Conservation (phyloP, 2,329 filamentous ascomycete species). For the Geosmithia putterillii region DNA sequence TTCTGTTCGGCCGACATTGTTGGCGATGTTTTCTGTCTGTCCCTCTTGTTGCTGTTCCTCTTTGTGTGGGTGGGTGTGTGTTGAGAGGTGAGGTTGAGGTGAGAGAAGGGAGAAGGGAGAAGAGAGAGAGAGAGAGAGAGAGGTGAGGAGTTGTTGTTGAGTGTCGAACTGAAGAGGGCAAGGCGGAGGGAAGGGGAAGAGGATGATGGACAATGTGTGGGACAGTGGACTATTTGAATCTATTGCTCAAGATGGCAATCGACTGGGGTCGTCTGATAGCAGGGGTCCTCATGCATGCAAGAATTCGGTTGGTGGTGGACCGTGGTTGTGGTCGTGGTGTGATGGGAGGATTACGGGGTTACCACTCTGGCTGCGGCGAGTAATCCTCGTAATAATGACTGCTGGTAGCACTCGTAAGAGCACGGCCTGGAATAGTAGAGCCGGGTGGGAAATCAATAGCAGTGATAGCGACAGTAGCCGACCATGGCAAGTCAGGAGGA, state of each 20-base stretch:
- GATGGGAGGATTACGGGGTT: too few species aligned
- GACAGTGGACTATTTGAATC: not conserved
- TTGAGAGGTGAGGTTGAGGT: not conserved
- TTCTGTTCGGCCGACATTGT: slow-evolving; percentile 13
- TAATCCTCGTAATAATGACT: too few species aligned
- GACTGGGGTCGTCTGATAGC: too few species aligned
- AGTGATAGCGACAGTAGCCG: not conserved
- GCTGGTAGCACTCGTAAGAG: too few species aligned
- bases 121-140: not conserved
- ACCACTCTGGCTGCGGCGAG: too few species aligned
- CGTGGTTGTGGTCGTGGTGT: too few species aligned
- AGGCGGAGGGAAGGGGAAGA: slow-evolving; percentile 3
- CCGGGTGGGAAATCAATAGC: too few species aligned
- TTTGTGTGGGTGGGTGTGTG: not conserved
- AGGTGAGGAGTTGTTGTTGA: not conserved
- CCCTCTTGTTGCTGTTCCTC: not conserved
- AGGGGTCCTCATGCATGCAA: not conserved
- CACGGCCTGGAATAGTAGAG: too few species aligned
- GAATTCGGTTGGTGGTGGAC: too few species aligned
- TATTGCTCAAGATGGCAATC: not conserved
- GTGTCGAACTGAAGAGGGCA: not conserved
- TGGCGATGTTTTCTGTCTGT: not conserved
- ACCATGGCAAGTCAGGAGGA: too few species aligned
- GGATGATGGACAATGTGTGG: slow-evolving; percentile 3
- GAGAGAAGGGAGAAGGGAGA: not conserved